Base-by-base conservation (phyloP, 176 grass and related monocot species). In the Olyra latifolia region DNA sequence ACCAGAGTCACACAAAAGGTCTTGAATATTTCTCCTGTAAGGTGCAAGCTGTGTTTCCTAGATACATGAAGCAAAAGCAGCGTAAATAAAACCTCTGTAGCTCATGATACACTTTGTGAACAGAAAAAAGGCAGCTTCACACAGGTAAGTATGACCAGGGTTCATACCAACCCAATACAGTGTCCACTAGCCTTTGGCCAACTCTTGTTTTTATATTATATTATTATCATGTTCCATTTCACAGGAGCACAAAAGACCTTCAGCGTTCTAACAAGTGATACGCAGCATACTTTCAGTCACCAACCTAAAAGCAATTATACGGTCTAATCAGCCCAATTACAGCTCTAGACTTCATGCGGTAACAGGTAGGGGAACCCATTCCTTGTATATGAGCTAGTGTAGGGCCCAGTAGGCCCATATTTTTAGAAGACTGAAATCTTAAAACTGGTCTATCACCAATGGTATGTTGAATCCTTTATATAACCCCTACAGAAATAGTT, bases 41-140 rank as follows among this genome's bases (percentile, higher is more conserved):
- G 96, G 92, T 93, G 78, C 49, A 74, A 98, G 92, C 48, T 98
- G 96, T 62, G 92, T 98, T 69, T 98, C 96, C 96, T 98, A 67
- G 70, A 89, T 64, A 80, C 24, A 76, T 77, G 28, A 39, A 82
- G 12, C 45, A 81, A 68, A 73, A 77, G 38, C 32, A 38, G n/a
- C 45, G 70, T 85, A 81, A 83, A 71, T 22, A 79, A 72, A 78
- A 75, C 39, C 30, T 39, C 35, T 3, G 8, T 55, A 71, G 47
- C 35, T 63, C 65, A 63, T 30, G 5, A 80, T 80, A 42, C 43
- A 57, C 15, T 61, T 76, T 44, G 45, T 70, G 30, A 84, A 61
- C 52, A 32, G 16, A 69, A 25, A 55, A 73, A 65, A 74, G 5
- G n/a, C 5, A 72, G 30, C 17, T 74, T 8, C n/a, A 74, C 39